Percentiles rank a stretch among this genome's conserved stretches.
phyloP scores from a whole-genome alignment of 495 filamentous ascomycete species.

The Penicillium samsonianum region DNA sequence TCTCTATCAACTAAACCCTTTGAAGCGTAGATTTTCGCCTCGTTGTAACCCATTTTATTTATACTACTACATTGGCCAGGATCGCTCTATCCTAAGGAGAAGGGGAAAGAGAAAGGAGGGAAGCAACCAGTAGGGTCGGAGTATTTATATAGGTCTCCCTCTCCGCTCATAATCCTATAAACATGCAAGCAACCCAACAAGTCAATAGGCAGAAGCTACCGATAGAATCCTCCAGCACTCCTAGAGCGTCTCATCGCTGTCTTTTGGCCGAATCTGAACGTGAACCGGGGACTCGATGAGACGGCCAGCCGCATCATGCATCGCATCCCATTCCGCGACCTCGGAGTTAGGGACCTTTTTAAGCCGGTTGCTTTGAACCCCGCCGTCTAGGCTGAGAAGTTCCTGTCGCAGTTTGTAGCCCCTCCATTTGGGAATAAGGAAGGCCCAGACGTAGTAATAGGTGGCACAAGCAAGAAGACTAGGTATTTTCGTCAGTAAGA shows the following conservation, averaged over 20 bases:
- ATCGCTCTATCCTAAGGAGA: too few relatives aligned
- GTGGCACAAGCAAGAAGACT: background rate
- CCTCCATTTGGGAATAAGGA: conserved; percentile 3
- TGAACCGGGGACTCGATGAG: background rate
- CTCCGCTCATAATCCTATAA: too few relatives aligned
- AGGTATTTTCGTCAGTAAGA: background rate
- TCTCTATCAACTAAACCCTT: too few relatives aligned
- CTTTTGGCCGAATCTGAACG: background rate
- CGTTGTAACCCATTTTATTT: too few relatives aligned
- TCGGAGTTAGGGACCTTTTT: background rate
- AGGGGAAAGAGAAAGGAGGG: too few relatives aligned
- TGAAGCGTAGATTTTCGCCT: too few relatives aligned
- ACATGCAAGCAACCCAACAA: too few relatives aligned
- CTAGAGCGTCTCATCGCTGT: background rate
- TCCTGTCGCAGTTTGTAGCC: conserved; percentile 4
- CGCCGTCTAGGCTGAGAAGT: background rate
- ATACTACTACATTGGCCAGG: too few relatives aligned
- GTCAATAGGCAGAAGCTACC: too few relatives aligned
- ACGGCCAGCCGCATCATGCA: conserved; percentile 1
- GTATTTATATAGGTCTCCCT: too few relatives aligned
- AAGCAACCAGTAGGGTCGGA: too few relatives aligned
- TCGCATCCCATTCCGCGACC: background rate
- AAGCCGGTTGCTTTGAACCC: background rate
- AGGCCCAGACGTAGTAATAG: conserved; percentile 6
- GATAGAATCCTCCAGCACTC: too few relatives aligned